Evolutionary conservation across 1,284 basidiomycete species (phyloP).

Genomic region (Phellinidium pouzarii): DNA sequence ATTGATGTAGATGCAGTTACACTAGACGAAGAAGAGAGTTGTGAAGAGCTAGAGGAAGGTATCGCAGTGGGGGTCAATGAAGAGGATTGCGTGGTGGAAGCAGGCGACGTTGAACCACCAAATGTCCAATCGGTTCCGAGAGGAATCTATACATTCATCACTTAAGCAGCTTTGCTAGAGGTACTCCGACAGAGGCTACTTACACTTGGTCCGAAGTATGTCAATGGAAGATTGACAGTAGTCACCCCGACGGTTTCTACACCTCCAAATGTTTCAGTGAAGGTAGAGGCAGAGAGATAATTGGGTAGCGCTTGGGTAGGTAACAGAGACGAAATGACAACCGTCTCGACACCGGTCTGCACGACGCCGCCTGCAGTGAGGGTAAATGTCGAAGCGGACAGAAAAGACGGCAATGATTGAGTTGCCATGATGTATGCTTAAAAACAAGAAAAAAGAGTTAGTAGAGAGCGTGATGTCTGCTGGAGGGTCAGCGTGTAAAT

Average conservation of each 20-base stretch:
- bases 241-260: constrained; percentile 9
- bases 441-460: constrained; percentile 11
- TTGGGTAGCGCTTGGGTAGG: constrained; percentile 17
- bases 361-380: constrained; percentile 7
- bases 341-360: constrained; percentile 12
- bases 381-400: constrained; percentile 16
- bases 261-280: constrained; percentile 14
- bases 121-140: constrained; percentile 18
- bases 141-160: constrained; percentile 14
- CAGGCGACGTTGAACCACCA: constrained; percentile 17
- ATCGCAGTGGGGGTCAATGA: constrained; percentile 12
- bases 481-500: constrained; percentile 2
- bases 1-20: neutral
- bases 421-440: constrained; percentile 14
- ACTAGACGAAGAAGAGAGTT: constrained; percentile 2
- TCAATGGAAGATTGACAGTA: constrained; percentile 16
- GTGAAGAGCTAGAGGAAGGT: constrained; percentile 14
- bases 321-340: constrained; percentile 13
- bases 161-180: neutral
- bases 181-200: constrained; percentile 1
- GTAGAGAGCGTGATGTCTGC: constrained; percentile 15
- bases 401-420: constrained; percentile 15
- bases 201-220: constrained; percentile 19
- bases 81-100: constrained; percentile 4
- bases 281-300: constrained; percentile 17